These are phyloP conservation scores for Trichoderma asperellum DNA, from an alignment of 2,329 filamentous ascomycete species.

Conservation along the genomic window DNA sequence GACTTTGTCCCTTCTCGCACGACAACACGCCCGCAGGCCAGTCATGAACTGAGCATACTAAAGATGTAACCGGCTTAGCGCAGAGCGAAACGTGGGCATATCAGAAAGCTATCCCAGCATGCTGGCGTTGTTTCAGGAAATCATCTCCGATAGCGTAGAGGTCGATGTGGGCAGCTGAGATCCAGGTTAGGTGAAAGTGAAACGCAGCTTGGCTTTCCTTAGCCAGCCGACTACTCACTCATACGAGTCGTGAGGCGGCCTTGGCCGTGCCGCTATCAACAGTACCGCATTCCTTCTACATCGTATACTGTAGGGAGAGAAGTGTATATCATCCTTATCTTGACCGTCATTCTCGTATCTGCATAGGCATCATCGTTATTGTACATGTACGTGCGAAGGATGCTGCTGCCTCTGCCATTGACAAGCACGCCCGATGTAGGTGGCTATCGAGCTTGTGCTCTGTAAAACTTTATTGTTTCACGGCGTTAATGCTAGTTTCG, in stretches of 20 bases:
- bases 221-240: not conserved
- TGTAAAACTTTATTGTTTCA: constrained; percentile 15
- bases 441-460: not conserved
- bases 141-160: constrained; percentile 29
- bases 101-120: constrained; percentile 8
- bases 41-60: constrained; percentile 21
- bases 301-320: not conserved
- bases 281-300: not conserved
- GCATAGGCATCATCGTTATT: not conserved
- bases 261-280: not conserved
- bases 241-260: not conserved
- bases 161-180: constrained; percentile 29
- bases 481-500: constrained; percentile 15
- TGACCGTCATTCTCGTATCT: not conserved
- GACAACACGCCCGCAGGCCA: constrained; percentile 26
- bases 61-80: constrained; percentile 11
- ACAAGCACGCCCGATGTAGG: not conserved
- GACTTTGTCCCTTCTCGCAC: constrained; percentile 21
- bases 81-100: constrained; percentile 7
- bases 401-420: not conserved
- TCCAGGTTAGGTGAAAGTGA: constrained; percentile 26
- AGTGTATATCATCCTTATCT: not conserved
- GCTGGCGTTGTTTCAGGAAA: constrained; percentile 29
- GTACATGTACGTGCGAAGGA: not conserved
- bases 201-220: constrained; percentile 8